Conservation (phyloP, 2,329 filamentous ascomycete species). For the Hypoxylon sp. region DNA sequence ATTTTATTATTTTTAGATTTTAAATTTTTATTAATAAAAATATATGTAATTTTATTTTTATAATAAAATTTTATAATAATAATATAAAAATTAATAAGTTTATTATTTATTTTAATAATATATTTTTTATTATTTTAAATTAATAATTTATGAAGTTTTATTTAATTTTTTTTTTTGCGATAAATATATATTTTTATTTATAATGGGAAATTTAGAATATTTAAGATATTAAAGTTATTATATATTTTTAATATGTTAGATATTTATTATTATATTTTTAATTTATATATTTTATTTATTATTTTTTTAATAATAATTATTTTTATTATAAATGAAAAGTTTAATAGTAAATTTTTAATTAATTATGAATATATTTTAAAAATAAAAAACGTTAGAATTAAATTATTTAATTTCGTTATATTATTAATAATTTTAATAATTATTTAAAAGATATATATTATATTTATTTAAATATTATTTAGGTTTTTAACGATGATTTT, state of each 20-base stretch:
- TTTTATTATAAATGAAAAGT: no score
- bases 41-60: background rate
- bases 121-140: background rate
- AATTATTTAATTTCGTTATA: no score
- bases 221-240: background rate
- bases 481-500: background rate
- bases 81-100: background rate
- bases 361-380: no score
- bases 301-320: no score
- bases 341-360: no score
- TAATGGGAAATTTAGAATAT: background rate
- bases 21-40: background rate
- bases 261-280: background rate
- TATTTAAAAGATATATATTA: background rate
- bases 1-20: background rate
- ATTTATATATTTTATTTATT: background rate
- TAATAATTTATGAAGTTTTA: slow-evolving; percentile 1
- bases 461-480: background rate
- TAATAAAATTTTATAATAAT: background rate
- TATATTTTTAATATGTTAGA: background rate
- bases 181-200: background rate
- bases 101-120: background rate
- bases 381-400: background rate
- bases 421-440: no score
- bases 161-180: background rate